These are phyloP conservation scores for Tylopilus sp. DNA, from an alignment of 1,284 basidiomycete species.

Conservation along the genomic window DNA sequence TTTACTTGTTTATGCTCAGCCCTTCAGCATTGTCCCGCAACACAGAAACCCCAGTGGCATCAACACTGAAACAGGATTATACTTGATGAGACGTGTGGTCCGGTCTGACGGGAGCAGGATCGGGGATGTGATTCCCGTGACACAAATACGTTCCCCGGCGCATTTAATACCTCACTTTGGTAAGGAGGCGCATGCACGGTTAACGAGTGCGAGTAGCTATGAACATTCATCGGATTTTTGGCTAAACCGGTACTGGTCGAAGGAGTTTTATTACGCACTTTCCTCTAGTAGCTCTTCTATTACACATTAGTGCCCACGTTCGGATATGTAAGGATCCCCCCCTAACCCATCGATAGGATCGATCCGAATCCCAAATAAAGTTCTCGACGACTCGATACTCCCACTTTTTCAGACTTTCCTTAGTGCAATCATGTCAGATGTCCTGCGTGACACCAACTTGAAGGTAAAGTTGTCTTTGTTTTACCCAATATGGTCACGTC, in stretches of 20 bases:
- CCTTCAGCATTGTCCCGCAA: background rate
- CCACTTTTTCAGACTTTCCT: no score
- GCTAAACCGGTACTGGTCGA: conserved; percentile 1
- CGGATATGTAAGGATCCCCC: no score
- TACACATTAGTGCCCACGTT: no score
- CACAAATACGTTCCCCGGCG: background rate
- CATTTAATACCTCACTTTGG: background rate
- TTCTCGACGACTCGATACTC: no score
- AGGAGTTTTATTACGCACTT: background rate
- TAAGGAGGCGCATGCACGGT: background rate
- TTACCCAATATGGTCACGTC: no score
- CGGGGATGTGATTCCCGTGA: background rate
- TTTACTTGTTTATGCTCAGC: background rate
- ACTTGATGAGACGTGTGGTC: background rate
- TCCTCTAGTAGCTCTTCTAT: no score
- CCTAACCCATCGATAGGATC: no score
- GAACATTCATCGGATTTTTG: background rate
- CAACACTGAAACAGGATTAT: background rate
- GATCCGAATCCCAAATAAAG: no score
- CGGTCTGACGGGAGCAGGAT: background rate
- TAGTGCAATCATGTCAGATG: no score
- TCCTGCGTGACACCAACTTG: no score
- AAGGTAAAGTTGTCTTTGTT: no score
- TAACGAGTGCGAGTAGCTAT: background rate
- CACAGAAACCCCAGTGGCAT: no score